Conservation (phyloP, 75 land plant genomes). For the Adiantum capillusveneris region DNA sequence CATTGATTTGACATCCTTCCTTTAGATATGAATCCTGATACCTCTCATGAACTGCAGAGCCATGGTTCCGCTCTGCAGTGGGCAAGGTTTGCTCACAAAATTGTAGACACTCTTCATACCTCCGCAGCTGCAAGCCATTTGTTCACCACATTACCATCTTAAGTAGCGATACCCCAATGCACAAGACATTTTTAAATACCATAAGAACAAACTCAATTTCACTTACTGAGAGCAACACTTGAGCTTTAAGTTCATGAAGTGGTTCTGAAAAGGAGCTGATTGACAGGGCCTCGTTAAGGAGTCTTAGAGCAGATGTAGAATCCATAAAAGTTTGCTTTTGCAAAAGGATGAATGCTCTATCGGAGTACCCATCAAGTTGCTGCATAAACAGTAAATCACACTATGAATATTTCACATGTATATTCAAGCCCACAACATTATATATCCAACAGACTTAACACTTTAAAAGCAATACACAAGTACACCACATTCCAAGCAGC, state of each 20-base stretch:
- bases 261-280: slow-evolving; percentile 64
- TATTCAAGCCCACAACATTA: too few relatives aligned
- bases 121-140: slow-evolving; percentile 33
- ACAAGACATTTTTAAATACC: not conserved
- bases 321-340: slow-evolving; percentile 26
- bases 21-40: slow-evolving; percentile 11
- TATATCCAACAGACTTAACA: too few relatives aligned
- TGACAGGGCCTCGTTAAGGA: slow-evolving; percentile 59
- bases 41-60: slow-evolving; percentile 7
- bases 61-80: slow-evolving; percentile 35
- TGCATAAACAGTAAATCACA: slow-evolving; percentile 17
- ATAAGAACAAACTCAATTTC: not conserved
- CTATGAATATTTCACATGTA: not conserved
- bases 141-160: not conserved
- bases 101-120: slow-evolving; percentile 55
- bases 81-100: slow-evolving; percentile 44
- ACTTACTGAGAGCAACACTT: slow-evolving; percentile 52
- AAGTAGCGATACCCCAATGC: not conserved
- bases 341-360: slow-evolving; percentile 36
- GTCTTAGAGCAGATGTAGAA: slow-evolving; percentile 39
- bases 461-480: too few relatives aligned
- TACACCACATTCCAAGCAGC: too few relatives aligned
- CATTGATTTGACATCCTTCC: slow-evolving; percentile 8
- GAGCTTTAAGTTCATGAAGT: slow-evolving; percentile 70
- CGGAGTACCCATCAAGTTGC: slow-evolving; percentile 46